Conservation (phyloP, 371 early-diverging fungal genomes). For the Apophysomyces variabilis region DNA sequence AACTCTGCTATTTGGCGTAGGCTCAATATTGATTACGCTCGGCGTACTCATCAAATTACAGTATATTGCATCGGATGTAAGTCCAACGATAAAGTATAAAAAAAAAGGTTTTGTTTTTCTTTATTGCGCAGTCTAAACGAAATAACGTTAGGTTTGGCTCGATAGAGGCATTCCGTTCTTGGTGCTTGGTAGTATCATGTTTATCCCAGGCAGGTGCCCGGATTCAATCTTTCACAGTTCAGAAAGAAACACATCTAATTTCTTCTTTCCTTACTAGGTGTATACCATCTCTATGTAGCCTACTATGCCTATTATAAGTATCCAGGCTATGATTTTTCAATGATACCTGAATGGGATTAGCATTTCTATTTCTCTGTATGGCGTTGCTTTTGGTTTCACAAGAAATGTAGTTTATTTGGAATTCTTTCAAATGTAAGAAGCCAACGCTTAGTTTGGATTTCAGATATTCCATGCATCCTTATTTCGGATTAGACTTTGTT, state of each 20-base stretch:
- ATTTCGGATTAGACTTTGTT: background rate
- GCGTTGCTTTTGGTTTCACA: background rate
- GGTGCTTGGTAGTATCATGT: conserved; percentile 50
- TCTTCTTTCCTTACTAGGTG: conserved; percentile 27
- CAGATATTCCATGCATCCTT: background rate
- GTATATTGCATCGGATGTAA: conserved; percentile 47
- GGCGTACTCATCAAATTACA: conserved; percentile 66
- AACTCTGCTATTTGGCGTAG: conserved; percentile 47
- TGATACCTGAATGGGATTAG: conserved; percentile 53
- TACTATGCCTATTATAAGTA: conserved; percentile 57
- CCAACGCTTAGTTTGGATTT: background rate
- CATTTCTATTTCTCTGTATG: background rate
- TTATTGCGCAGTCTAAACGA: too few species aligned
- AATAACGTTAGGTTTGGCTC: conserved; percentile 48
- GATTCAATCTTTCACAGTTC: background rate
- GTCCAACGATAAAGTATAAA: background rate
- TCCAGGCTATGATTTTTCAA: conserved; percentile 55
- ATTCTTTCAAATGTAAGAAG: too few species aligned
- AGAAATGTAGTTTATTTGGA: background rate
- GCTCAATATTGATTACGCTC: conserved; percentile 55
- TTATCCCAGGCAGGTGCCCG: conserved; percentile 54
- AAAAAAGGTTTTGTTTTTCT: too few species aligned
- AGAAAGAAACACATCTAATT: background rate
- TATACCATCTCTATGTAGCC: conserved; percentile 53
- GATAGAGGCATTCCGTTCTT: conserved; percentile 62